Conservation (phyloP, 106 monocot genomes). For the Hemerocallis citrina region DNA sequence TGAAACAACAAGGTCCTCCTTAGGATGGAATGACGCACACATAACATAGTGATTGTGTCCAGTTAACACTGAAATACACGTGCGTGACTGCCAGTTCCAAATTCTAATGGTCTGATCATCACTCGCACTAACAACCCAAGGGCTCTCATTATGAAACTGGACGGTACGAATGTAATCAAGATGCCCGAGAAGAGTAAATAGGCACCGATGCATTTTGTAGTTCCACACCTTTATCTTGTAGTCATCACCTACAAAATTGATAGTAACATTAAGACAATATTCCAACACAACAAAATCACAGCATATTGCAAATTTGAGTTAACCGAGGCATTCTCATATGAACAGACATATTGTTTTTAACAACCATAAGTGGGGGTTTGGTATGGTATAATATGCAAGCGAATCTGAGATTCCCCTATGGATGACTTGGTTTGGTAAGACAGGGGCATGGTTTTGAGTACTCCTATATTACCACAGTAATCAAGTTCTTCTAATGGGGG, state of each 20-base stretch:
- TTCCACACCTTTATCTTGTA: constrained; percentile 97
- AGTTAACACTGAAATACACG: constrained; percentile 78
- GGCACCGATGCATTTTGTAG: constrained; percentile 71
- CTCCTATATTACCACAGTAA: too few relatives aligned
- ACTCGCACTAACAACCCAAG: constrained; percentile 87
- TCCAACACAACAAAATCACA: too few relatives aligned
- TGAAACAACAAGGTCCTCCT: constrained; percentile 83
- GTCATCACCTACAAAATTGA: constrained; percentile 81
- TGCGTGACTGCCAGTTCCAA: constrained; percentile 93
- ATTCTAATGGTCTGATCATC: constrained; percentile 91
- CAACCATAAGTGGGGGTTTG: too few relatives aligned
- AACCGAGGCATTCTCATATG: too few relatives aligned
- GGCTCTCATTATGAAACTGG: constrained; percentile 81
- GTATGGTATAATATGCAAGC: too few relatives aligned
- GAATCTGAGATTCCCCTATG: too few relatives aligned
- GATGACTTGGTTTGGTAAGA: too few relatives aligned
- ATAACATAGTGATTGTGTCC: constrained; percentile 93
- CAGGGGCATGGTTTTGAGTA: too few relatives aligned
- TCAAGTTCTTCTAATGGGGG: too few relatives aligned
- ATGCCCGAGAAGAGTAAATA: constrained; percentile 83
- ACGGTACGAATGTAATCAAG: constrained; percentile 93
- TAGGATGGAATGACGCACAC: constrained; percentile 92
- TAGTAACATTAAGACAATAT: too few relatives aligned
- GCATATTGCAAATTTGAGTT: too few relatives aligned
- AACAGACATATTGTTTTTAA: too few relatives aligned